Evolutionary conservation across 208 protist species (phyloP).

Genomic region (Kentomonas sorsogonicus): DNA sequence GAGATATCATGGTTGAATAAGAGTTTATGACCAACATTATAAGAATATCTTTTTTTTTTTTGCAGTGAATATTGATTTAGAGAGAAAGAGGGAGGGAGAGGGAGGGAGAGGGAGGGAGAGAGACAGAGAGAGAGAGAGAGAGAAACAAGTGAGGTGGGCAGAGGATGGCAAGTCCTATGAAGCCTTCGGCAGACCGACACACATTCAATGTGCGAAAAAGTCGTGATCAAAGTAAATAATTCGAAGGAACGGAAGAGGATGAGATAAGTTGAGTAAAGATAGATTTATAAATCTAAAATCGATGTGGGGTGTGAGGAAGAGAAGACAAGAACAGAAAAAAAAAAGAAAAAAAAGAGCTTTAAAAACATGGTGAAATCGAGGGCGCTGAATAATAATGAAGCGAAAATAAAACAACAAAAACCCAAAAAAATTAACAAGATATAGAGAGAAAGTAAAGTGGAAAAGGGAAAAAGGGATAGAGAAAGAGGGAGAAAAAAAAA

Average conservation of each 20-base stretch:
- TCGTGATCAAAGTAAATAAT: no score
- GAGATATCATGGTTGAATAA: constrained; percentile 2
- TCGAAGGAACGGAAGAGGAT: no score
- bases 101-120: constrained; percentile 3
- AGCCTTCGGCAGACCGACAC: no score
- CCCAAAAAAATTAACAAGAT: not conserved
- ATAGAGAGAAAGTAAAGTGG: constrained; percentile 10
- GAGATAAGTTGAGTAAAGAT: no score
- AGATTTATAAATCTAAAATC: no score
- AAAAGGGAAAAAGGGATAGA: constrained; percentile 1
- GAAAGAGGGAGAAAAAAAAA: constrained; percentile 11
- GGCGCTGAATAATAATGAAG: not conserved
- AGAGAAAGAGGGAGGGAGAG: not conserved
- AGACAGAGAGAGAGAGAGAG: constrained; percentile 2
- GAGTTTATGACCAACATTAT: no score
- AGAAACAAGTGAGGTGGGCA: not conserved
- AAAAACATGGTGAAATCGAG: constrained; percentile 4
- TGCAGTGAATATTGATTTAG: not conserved
- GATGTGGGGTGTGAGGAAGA: not conserved
- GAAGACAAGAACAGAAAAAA: constrained; percentile 10
- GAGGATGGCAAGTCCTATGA: no score
- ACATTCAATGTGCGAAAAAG: no score
- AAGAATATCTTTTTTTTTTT: no score
- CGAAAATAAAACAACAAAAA: constrained; percentile 4
- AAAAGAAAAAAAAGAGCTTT: constrained; percentile 6